Percentiles rank a stretch among this genome's conserved stretches.
These are phyloP conservation scores for Sinapis alba DNA, from an alignment of 441 rosid species.

Conservation along the genomic window DNA sequence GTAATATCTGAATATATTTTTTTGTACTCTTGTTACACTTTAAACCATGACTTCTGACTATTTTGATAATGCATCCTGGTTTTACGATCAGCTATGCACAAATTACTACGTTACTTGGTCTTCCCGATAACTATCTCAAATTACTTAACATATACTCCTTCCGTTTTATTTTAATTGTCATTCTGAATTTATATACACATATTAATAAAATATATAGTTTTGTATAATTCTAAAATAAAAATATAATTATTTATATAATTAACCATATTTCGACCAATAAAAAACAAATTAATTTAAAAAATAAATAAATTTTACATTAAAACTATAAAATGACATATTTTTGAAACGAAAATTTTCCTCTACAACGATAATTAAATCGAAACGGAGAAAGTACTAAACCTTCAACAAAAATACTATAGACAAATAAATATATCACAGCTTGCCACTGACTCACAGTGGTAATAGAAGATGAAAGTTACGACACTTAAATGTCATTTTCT, in stretches of 20 bases:
- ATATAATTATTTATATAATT: no score
- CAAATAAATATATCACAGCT: not conserved
- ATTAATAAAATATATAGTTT: no score
- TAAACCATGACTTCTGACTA: constrained; percentile 1
- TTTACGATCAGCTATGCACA: constrained; percentile 1
- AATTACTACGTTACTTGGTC: not conserved
- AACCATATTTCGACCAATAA: no score
- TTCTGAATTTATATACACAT: no score
- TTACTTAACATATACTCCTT: not conserved
- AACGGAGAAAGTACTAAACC: no score
- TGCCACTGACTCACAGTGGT: not conserved
- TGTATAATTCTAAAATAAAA: no score
- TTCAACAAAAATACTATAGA: not conserved
- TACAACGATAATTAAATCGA: no score
- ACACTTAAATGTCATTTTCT: not conserved
- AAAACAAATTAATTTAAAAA: no score
- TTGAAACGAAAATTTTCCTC: no score
- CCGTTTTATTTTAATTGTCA: no score
- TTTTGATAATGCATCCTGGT: not conserved
- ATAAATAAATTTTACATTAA: no score
- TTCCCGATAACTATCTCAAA: not conserved
- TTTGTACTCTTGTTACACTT: not conserved
- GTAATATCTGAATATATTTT: not conserved
- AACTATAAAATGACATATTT: no score
- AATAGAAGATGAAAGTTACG: not conserved